These are phyloP conservation scores for Ophiocordyceps camponoti-leonardi DNA, from an alignment of 2,329 filamentous ascomycete species.

Conservation along the genomic window DNA sequence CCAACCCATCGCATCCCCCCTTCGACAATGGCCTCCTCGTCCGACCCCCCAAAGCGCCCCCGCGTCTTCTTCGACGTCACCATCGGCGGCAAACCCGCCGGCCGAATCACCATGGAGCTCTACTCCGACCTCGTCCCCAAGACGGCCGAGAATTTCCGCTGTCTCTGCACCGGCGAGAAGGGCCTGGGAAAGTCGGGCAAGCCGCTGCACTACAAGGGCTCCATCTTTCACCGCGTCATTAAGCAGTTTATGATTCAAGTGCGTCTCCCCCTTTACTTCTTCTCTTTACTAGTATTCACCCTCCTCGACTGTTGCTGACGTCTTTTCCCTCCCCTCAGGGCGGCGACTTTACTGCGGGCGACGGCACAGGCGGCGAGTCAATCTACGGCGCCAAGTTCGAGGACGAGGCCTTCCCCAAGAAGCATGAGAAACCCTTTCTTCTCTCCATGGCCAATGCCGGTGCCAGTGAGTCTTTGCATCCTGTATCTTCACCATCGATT, in stretches of 20 bases:
- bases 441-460: slow-evolving; percentile 97
- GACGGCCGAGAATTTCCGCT: slow-evolving; percentile 92
- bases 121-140: slow-evolving; percentile 67
- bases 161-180: slow-evolving; percentile 89
- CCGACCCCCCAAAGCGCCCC: slow-evolving; percentile 43
- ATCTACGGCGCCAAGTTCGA: slow-evolving; percentile 97
- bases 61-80: slow-evolving; percentile 89
- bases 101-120: slow-evolving; percentile 77
- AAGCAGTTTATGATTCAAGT: slow-evolving; percentile 86
- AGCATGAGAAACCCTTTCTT: slow-evolving; percentile 86
- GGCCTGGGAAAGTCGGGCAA: slow-evolving; percentile 66
- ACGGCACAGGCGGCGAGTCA: slow-evolving; percentile 89
- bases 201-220: slow-evolving; percentile 84
- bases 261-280: not conserved
- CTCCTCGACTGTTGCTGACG: too few species aligned
- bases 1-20: too few species aligned
- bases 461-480: slow-evolving; percentile 53
- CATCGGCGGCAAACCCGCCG: slow-evolving; percentile 55
- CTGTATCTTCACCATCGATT: too few species aligned
- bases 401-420: slow-evolving; percentile 85
- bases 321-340: slow-evolving; percentile 38
- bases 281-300: too few species aligned
- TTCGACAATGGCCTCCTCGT: slow-evolving; percentile 23
- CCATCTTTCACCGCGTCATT: slow-evolving; percentile 88
- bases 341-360: slow-evolving; percentile 88